A percentile compares a stretch with the other conserved stretches of the same genome.
phyloP scores from a whole-genome alignment of 2,329 filamentous ascomycete genomes.

The Helminthosporium solani region DNA sequence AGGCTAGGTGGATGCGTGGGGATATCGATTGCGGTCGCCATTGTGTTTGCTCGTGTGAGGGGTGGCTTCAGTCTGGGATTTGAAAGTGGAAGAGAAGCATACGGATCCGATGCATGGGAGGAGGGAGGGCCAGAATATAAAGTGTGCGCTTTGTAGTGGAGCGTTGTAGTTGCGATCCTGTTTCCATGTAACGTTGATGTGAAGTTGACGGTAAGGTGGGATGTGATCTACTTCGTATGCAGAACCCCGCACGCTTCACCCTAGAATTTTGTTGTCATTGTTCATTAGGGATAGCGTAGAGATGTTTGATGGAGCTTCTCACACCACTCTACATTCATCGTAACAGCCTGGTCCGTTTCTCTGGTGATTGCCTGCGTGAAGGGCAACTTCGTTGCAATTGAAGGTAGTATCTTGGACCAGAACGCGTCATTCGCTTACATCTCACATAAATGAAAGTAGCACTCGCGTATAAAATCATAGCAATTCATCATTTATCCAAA shows the following conservation, averaged over 20 bases:
- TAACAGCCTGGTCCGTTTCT: too few species aligned
- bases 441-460: constrained; percentile 14
- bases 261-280: background rate
- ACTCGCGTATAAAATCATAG: constrained; percentile 5
- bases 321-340: background rate
- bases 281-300: background rate
- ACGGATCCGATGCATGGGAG: background rate
- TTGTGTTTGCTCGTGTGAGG: background rate
- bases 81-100: background rate
- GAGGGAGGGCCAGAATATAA: constrained; percentile 4
- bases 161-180: constrained; percentile 10
- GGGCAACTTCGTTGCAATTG: constrained; percentile 11
- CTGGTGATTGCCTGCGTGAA: too few species aligned
- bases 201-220: constrained; percentile 12
- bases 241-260: constrained; percentile 16
- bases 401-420: constrained; percentile 10
- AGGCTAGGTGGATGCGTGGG: constrained; percentile 6
- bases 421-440: constrained; percentile 13
- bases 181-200: constrained; percentile 20
- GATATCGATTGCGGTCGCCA: constrained; percentile 14
- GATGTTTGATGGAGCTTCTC: background rate
- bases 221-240: constrained; percentile 2
- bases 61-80: background rate
- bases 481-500: constrained; percentile 15
- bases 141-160: background rate